Evolutionary conservation across 768 basidiomycete species (phyloP), one percentile per base, ranked within the genome.

Genomic region (Dacryopinax primogenitus): DNA sequence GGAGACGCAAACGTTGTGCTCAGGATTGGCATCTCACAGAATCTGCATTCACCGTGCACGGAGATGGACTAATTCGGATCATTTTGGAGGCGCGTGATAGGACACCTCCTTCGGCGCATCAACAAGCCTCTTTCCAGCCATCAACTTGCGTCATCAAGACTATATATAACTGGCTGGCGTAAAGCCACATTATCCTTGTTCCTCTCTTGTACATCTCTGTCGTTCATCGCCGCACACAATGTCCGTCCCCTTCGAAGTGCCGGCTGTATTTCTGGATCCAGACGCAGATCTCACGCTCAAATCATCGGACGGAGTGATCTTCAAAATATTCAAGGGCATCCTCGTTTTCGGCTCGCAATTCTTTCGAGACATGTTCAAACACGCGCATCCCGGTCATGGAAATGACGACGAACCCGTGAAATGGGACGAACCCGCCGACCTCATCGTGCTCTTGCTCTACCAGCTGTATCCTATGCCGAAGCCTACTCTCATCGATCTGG

Each of bases 291-390:
- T 58, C 23, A 23, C 32, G 9, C 51, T 58, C 3, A 6, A 30
- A 9, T 66, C 66, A 7, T 66, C 66, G 1, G 66, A 66, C 32
- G 66, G 63, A 0, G 39, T 35, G 16, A 23, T 6, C 12, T 66
- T 63, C 63, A 66, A 66, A 63, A 45, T 62, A 13, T 63, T 26
- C 35, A 44, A 47, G 28, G 2, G 26, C 15, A 34, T 66, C 23
- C 36, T 64, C n/a, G 51, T 45, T 3, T 32, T 66, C 33, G 66
- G 58, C 13, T 66, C 66, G 2, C 62, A 36, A 1, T 63, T 66
- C 63, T 66, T 63, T 23, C 66, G 66, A 18, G 66, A 63, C 39
- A 63, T 66, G 63, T 66, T 66, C 45, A 37, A 33, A 9, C 66
- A 64, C 1, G 15, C 66, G 18, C 63, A 64, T 15, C 45, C 41